Evolutionary conservation across 257 asterid species (phyloP).

Genomic region (Nicotiana undulata): DNA sequence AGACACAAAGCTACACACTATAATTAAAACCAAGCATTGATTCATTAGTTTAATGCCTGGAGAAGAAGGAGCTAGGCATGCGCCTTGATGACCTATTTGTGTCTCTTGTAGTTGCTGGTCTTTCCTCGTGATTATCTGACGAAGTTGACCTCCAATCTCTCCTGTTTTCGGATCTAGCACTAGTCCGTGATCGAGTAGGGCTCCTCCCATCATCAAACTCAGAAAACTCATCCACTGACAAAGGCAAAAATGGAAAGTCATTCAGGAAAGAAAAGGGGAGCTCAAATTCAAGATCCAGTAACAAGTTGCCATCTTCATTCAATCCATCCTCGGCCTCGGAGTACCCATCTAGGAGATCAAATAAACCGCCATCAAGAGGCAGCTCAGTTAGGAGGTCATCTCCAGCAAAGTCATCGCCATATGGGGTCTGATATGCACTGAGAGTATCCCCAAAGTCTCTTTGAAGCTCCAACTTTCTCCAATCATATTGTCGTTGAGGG

Average conservation of each 20-base stretch:
- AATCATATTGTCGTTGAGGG: constrained; percentile 38
- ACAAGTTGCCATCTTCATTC: constrained; percentile 6
- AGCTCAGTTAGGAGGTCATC: constrained; percentile 18
- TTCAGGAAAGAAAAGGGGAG: constrained; percentile 22
- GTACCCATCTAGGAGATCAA: constrained; percentile 29
- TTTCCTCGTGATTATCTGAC: not conserved
- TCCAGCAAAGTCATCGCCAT: constrained; percentile 22
- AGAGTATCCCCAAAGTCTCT: constrained; percentile 49
- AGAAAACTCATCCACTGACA: not conserved
- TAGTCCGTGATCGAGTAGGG: not conserved
- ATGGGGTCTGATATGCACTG: constrained; percentile 31
- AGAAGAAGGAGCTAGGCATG: not conserved
- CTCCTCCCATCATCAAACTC: not conserved
- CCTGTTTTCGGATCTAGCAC: not conserved
- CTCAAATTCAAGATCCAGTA: constrained; percentile 23
- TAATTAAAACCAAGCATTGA: not conserved
- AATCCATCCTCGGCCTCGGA: constrained; percentile 29
- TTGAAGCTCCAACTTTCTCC: constrained; percentile 49
- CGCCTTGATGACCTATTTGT: not conserved
- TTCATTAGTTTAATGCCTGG: not conserved
- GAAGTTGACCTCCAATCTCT: not conserved
- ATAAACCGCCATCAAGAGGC: constrained; percentile 20
- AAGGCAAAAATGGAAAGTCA: constrained; percentile 14
- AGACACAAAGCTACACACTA: not conserved
- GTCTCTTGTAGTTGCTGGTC: constrained; percentile 1